These are phyloP conservation scores for Fusarium anguioides DNA, from an alignment of 2,329 filamentous ascomycete species.

Conservation along the genomic window DNA sequence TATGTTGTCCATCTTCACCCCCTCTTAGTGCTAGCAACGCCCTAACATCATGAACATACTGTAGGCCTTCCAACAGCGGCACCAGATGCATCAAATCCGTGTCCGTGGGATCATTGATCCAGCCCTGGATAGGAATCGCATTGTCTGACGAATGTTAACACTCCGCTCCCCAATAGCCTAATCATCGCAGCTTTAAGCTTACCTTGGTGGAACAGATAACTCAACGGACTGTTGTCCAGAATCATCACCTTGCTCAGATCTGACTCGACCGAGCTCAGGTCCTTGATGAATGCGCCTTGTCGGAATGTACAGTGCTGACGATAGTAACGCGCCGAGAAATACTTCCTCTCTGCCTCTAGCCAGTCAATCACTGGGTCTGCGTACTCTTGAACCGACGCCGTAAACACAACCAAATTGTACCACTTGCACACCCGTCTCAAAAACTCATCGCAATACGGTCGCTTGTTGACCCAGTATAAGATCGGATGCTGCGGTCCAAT, in stretches of 20 bases:
- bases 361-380: conserved; percentile 99
- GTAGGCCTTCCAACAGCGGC: conserved; percentile 90
- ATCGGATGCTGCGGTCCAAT: conserved; percentile 86
- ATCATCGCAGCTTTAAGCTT: conserved; percentile 50
- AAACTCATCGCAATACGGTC: conserved; percentile 96
- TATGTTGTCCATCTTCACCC: conserved; percentile 79
- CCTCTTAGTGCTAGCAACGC: conserved; percentile 88
- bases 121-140: conserved; percentile 98
- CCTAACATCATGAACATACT: conserved; percentile 96
- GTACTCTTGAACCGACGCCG: conserved; percentile 97
- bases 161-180: not conserved
- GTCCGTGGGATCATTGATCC: conserved; percentile 98
- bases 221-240: conserved; percentile 96
- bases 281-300: conserved; percentile 98
- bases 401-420: conserved; percentile 98
- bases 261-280: conserved; percentile 93
- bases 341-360: conserved; percentile 96
- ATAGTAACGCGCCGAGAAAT: conserved; percentile 93
- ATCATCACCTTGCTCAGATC: conserved; percentile 99
- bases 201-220: conserved; percentile 99
- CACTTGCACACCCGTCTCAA: conserved; percentile 92
- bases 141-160: conserved; percentile 74
- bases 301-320: conserved; percentile 96
- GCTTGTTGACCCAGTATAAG: conserved; percentile 98
- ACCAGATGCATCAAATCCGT: conserved; percentile 94